Percentiles rank a stretch among this genome's conserved stretches.
Evolutionary conservation across 2,329 filamentous ascomycete genomes (phyloP).

Genomic region (Aspergillus phoenicis): DNA sequence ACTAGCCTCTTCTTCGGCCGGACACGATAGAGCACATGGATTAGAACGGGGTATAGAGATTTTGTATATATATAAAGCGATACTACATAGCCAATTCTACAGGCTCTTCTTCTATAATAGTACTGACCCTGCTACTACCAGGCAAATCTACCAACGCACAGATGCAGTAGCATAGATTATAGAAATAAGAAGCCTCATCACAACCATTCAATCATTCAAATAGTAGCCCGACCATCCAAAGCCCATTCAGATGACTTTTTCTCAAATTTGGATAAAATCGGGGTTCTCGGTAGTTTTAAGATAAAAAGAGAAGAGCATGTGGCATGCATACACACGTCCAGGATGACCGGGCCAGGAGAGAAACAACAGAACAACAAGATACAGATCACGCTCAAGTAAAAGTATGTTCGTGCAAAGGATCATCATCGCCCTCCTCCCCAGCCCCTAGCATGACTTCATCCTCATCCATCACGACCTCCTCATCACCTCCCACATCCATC

Average conservation of each 20-base stretch:
- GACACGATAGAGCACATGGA: not conserved
- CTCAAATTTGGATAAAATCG: not conserved
- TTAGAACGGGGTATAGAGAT: not conserved
- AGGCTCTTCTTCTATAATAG: not conserved
- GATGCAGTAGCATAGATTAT: not conserved
- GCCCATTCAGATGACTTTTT: not conserved
- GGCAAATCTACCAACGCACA: slow-evolving; percentile 1
- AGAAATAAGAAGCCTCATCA: not conserved
- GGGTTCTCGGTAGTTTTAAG: not conserved
- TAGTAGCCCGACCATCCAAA: not conserved
- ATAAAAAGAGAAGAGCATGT: too few species aligned
- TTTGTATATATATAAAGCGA: slow-evolving; percentile 5
- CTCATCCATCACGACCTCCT: slow-evolving; percentile 33
- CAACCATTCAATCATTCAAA: not conserved
- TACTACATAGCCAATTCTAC: not conserved
- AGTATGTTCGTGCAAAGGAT: slow-evolving; percentile 37
- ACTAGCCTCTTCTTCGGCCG: not conserved
- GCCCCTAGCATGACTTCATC: slow-evolving; percentile 39
- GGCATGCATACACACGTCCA: not conserved
- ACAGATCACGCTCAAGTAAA: slow-evolving; percentile 9
- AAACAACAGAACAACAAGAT: too few species aligned
- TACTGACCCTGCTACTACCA: not conserved
- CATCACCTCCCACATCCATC: slow-evolving; percentile 31
- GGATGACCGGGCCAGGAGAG: not conserved
- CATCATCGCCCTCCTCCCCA: slow-evolving; percentile 38